A percentile compares a stretch with the other conserved stretches of the same genome.
Conservation (phyloP, 2,329 filamentous ascomycete species). For the Aureobasidium sp. region DNA sequence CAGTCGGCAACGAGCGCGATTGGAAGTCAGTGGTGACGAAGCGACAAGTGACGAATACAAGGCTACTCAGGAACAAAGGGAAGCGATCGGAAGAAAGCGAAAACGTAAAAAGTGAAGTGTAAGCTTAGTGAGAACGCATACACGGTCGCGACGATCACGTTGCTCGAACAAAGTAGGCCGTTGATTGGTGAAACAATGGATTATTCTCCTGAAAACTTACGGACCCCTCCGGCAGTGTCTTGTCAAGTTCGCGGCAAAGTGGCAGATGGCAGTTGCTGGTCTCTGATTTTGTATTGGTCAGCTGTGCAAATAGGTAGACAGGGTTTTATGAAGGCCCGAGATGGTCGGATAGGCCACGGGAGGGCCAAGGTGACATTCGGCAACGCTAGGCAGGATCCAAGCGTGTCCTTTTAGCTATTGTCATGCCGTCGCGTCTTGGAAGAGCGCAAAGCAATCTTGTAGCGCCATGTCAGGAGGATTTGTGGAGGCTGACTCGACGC, state of each 20-base stretch:
- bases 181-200: constrained; percentile 12
- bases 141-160: constrained; percentile 3
- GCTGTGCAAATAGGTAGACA: constrained; percentile 4
- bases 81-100: not conserved
- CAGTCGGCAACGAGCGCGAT: not conserved
- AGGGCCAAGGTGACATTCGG: constrained; percentile 8
- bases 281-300: not conserved
- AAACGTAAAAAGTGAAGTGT: not conserved
- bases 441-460: not conserved
- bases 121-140: not conserved
- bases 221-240: not conserved
- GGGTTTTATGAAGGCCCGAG: constrained; percentile 8
- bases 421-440: not conserved
- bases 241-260: not conserved
- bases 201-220: constrained; percentile 7
- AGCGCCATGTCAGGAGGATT: not conserved
- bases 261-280: not conserved
- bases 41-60: not conserved
- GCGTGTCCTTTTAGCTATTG: not conserved
- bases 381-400: not conserved
- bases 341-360: constrained; percentile 4
- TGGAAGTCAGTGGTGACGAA: not conserved
- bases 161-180: not conserved
- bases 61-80: not conserved
- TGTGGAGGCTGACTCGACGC: not conserved